A percentile compares a stretch with the other conserved stretches of the same genome.
Evolutionary conservation across 2,329 filamentous ascomycete genomes (phyloP).

Genomic region (Hysterium pulicare): DNA sequence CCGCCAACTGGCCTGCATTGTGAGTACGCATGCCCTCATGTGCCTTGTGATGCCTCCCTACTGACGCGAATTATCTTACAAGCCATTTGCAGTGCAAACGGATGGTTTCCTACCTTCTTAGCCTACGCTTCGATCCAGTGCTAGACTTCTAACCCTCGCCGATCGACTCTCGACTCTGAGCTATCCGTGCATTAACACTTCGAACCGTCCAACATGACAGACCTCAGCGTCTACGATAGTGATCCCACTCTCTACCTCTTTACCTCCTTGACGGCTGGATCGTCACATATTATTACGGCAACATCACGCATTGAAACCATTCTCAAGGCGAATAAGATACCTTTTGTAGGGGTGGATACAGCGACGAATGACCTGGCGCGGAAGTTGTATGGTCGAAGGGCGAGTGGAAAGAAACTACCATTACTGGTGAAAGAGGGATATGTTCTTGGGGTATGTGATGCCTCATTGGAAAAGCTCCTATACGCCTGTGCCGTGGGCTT

Average conservation of each 20-base stretch:
- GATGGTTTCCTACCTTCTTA: no score
- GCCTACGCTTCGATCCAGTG: no score
- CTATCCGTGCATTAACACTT: no score
- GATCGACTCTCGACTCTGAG: no score
- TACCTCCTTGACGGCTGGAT: conserved; percentile 92
- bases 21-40: no score
- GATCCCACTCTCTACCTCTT: conserved; percentile 75
- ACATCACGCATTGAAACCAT: conserved; percentile 96
- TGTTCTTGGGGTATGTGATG: conserved; percentile 72
- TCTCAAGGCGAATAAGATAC: conserved; percentile 87
- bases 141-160: no score
- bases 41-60: no score
- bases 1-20: no score
- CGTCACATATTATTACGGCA: conserved; percentile 92
- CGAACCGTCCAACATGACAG: conserved; percentile 27
- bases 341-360: conserved; percentile 88
- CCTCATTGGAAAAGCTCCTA: not conserved
- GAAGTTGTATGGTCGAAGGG: conserved; percentile 81
- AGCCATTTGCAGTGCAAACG: no score
- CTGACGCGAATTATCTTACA: no score
- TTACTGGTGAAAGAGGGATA: conserved; percentile 82
- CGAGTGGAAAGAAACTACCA: conserved; percentile 84
- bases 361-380: conserved; percentile 86
- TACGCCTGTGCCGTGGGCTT: no score
- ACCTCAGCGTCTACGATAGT: conserved; percentile 44